Evolutionary conservation across 2,329 filamentous ascomycete species (phyloP).

Genomic region (Aureobasidium namibiae): DNA sequence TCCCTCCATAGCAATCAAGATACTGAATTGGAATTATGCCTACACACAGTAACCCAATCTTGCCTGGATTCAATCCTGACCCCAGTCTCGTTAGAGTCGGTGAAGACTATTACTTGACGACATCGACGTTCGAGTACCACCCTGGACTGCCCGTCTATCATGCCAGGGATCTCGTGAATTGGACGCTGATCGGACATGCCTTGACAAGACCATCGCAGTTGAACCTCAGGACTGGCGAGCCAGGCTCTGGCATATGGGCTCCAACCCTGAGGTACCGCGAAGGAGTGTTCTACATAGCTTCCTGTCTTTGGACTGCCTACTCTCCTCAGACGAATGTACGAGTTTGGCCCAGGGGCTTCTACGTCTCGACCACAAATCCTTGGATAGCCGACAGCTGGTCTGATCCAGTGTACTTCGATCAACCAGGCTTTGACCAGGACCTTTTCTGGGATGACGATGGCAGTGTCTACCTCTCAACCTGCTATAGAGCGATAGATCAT

Average conservation of each 20-base stretch:
- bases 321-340: slow-evolving; percentile 35
- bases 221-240: slow-evolving; percentile 44
- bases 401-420: slow-evolving; percentile 47
- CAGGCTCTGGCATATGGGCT: slow-evolving; percentile 44
- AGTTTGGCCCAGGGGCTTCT: slow-evolving; percentile 47
- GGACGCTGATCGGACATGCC: slow-evolving; percentile 46
- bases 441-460: slow-evolving; percentile 44
- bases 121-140: slow-evolving; percentile 56
- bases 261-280: slow-evolving; percentile 39
- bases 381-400: slow-evolving; percentile 45
- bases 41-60: slow-evolving; percentile 40
- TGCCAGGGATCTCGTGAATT: slow-evolving; percentile 45
- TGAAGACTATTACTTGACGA: slow-evolving; percentile 49
- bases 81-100: slow-evolving; percentile 47
- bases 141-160: slow-evolving; percentile 55
- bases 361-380: slow-evolving; percentile 46
- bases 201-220: slow-evolving; percentile 44
- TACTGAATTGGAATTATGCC: not conserved
- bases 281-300: slow-evolving; percentile 40
- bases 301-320: slow-evolving; percentile 38
- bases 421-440: slow-evolving; percentile 47
- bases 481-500: slow-evolving; percentile 20
- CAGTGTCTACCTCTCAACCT: slow-evolving; percentile 42
- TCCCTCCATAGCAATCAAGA: no score
- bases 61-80: slow-evolving; percentile 55